A percentile compares a stretch with the other conserved stretches of the same genome.
Evolutionary conservation across 805 yeast genomes (phyloP).

Genomic region (Candida koratica): DNA sequence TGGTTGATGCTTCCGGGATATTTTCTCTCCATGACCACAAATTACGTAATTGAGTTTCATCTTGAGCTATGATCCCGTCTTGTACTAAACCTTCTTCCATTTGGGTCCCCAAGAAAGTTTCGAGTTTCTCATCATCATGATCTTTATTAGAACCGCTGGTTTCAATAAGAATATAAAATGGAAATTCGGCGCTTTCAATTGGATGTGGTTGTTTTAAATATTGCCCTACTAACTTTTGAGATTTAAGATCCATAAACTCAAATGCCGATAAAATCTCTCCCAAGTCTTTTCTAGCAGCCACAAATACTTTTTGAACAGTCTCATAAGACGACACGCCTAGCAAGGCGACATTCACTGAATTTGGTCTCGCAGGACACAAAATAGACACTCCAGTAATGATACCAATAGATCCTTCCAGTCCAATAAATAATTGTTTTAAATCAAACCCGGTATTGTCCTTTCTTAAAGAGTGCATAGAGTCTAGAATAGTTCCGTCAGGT

Average conservation of each 20-base stretch:
- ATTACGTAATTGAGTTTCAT: constrained; percentile 76
- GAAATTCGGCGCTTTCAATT: constrained; percentile 68
- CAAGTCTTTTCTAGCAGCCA: constrained; percentile 70
- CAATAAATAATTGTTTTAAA: constrained; percentile 86
- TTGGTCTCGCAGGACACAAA: constrained; percentile 85
- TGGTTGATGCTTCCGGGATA: constrained; percentile 82
- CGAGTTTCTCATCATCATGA: constrained; percentile 90
- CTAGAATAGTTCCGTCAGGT: constrained; percentile 78
- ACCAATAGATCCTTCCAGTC: constrained; percentile 91
- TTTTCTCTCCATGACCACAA: constrained; percentile 97
- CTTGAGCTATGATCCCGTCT: constrained; percentile 97
- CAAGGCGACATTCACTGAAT: constrained; percentile 81
- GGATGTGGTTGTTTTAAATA: constrained; percentile 68
- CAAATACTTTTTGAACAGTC: constrained; percentile 78
- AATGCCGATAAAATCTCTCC: constrained; percentile 88
- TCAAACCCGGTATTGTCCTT: constrained; percentile 96
- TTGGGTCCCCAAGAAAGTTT: constrained; percentile 72
- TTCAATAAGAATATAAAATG: constrained; percentile 88
- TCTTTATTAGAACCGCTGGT: constrained; percentile 93
- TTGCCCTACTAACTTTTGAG: constrained; percentile 59
- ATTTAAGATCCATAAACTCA: constrained; percentile 83
- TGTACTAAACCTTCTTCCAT: constrained; percentile 80
- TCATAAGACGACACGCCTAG: constrained; percentile 79
- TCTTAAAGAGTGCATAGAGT: constrained; percentile 79
- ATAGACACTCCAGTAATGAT: constrained; percentile 86